Percentiles rank a stretch among this genome's conserved stretches.
phyloP scores from a whole-genome alignment of 2,329 filamentous ascomycete species.

The Cytospora chrysosperma region DNA sequence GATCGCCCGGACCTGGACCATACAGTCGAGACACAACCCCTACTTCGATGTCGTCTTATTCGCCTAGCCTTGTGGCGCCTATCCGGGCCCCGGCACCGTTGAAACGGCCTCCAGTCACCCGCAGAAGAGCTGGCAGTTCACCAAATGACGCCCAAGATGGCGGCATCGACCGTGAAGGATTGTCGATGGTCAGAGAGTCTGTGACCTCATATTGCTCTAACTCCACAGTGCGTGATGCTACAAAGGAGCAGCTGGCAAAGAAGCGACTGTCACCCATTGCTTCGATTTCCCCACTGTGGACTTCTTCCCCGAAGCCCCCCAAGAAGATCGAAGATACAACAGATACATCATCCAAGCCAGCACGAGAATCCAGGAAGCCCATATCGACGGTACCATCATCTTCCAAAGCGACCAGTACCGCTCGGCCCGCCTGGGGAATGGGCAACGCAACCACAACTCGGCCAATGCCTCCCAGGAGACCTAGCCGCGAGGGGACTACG shows the following conservation, averaged over 20 bases:
- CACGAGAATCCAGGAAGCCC: conserved; percentile 31
- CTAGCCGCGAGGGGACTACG: conserved; percentile 67
- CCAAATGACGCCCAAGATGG: conserved; percentile 49
- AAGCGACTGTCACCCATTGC: conserved; percentile 48
- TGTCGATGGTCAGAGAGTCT: conserved; percentile 68
- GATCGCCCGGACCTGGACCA: conserved; percentile 65
- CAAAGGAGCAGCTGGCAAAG: conserved; percentile 45
- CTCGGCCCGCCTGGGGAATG: conserved; percentile 30
- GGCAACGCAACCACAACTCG: conserved; percentile 33
- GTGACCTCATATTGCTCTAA: conserved; percentile 70
- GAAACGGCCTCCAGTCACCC: conserved; percentile 60
- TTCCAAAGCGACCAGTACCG: conserved; percentile 28
- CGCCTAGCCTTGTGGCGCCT: conserved; percentile 58
- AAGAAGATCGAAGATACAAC: conserved; percentile 38
- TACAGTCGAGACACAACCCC: conserved; percentile 79
- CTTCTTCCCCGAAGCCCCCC: conserved; percentile 57
- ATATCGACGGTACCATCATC: conserved; percentile 28
- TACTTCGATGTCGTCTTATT: conserved; percentile 75
- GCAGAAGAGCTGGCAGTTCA: conserved; percentile 56
- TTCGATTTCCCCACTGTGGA: conserved; percentile 61
- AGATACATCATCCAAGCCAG: conserved; percentile 41
- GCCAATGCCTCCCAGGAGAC: conserved; percentile 53
- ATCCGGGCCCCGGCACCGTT: conserved; percentile 44
- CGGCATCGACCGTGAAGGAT: conserved; percentile 52
- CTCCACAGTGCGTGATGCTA: conserved; percentile 61